Conservation (phyloP, 306 rosid species). For the Quercus glauca region DNA sequence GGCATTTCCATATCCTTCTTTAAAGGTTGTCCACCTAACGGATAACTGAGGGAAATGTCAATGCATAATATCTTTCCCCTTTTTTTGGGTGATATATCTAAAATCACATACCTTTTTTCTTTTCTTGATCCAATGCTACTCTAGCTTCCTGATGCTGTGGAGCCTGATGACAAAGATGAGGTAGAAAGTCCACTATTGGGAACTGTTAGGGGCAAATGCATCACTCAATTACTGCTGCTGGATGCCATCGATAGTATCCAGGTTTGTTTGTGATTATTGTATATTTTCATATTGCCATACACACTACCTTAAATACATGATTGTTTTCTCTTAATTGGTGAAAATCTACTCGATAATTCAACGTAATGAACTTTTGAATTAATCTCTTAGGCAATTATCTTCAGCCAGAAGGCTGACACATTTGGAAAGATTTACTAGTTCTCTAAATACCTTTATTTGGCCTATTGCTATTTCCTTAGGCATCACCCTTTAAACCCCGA, state of each 20-base stretch:
- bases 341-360: conserved; percentile 6
- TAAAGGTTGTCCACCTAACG: neutral
- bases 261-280: conserved; percentile 46
- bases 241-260: conserved; percentile 90
- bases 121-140: conserved; percentile 23
- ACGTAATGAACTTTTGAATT: neutral
- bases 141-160: conserved; percentile 68
- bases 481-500: no score
- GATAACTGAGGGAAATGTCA: neutral
- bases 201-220: conserved; percentile 87
- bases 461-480: conserved; percentile 19
- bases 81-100: neutral
- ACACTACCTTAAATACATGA: conserved; percentile 1
- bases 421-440: neutral
- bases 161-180: conserved; percentile 63
- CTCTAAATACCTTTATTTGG: neutral
- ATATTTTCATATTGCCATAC: neutral
- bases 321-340: neutral
- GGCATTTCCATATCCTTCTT: neutral
- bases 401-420: neutral
- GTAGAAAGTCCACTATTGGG: conserved; percentile 76
- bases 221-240: conserved; percentile 86
- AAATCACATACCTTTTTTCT: neutral
- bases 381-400: neutral
- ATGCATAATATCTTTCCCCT: neutral